Base-by-base conservation (phyloP, 148 eudicot genomes). In the Chenopodium quinoa region DNA sequence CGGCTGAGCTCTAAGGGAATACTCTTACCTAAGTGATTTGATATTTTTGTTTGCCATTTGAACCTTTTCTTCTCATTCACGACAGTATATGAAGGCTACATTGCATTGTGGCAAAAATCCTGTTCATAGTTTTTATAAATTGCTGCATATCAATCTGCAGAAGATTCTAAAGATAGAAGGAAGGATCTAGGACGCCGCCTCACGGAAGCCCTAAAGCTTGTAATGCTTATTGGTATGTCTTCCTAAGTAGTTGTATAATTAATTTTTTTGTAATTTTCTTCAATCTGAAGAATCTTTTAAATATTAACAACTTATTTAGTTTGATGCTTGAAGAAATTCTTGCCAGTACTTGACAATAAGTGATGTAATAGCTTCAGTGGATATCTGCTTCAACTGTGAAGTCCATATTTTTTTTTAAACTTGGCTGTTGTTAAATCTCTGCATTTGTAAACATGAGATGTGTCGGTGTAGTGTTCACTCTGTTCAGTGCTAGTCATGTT, bases 161-260 rank as follows among this genome's bases (percentile, higher is more conserved):
- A 89, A 50, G 91, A 93, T 75, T 25, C 88, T 37, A 82, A 86
- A 77, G 90, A 88, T 80, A 90, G 88, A 89, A 86, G 83, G 86
- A 87, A 69, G 84, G 90, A 89, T 79, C 86, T 95, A 56, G 90
- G 82, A 67, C 90, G 81, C 56, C 86, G 91, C 84, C 89, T 97
- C 62, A 90, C 94, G 34, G 95, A 97, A 78, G 98, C 98, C 76
- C 77, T 97, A 80, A 97, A 97, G 87, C 95, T 97, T 73, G 93
- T 97, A 72, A 82, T 90, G 79, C 87, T 94, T 75, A 90, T 97
- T 82, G 99, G 99, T 97, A 89, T 71, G 75, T 83, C 62, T 29
- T 79, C 58, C 80, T 9, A 60, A 66, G 19, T 31, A 23, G 47
- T 66, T 77, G n/a, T 31, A 10, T 47, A 16, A 27, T 40, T 64